These are phyloP conservation scores for Cytospora mali DNA, from an alignment of 2,329 filamentous ascomycete genomes.

Conservation along the genomic window DNA sequence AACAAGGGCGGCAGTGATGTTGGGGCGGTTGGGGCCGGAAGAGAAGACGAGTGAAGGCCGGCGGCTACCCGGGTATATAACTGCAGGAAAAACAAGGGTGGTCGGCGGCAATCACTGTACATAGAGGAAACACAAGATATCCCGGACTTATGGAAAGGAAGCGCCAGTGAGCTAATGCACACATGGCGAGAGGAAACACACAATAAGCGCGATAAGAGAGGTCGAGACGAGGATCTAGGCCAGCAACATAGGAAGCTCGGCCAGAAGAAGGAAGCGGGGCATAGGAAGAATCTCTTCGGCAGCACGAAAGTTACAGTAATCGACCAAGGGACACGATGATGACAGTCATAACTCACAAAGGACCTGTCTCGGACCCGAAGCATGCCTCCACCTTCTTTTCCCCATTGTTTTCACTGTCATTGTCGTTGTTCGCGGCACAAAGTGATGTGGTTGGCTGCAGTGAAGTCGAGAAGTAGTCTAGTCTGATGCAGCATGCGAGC, in stretches of 20 bases:
- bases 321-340: background rate
- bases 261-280: background rate
- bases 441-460: conserved; percentile 14
- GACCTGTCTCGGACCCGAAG: background rate
- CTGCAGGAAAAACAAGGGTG: background rate
- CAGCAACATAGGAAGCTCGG: background rate
- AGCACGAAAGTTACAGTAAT: background rate
- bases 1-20: background rate
- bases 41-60: conserved; percentile 4
- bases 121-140: conserved; percentile 8
- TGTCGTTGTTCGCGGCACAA: conserved; percentile 12
- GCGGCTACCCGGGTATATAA: conserved; percentile 28
- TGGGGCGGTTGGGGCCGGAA: conserved; percentile 11
- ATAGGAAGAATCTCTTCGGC: background rate
- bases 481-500: conserved; percentile 17
- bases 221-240: background rate
- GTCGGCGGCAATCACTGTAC: conserved; percentile 10
- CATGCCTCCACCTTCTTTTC: background rate
- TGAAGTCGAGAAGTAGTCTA: conserved; percentile 1
- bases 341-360: background rate
- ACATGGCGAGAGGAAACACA: conserved; percentile 13
- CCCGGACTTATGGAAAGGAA: background rate
- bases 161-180: conserved; percentile 21
- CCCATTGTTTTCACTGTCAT: conserved; percentile 1
- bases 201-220: conserved; percentile 15